Evolutionary conservation across 163 green algal species (phyloP), one percentile per base, ranked within the genome.

Genomic region (Chloromonas sp.): DNA sequence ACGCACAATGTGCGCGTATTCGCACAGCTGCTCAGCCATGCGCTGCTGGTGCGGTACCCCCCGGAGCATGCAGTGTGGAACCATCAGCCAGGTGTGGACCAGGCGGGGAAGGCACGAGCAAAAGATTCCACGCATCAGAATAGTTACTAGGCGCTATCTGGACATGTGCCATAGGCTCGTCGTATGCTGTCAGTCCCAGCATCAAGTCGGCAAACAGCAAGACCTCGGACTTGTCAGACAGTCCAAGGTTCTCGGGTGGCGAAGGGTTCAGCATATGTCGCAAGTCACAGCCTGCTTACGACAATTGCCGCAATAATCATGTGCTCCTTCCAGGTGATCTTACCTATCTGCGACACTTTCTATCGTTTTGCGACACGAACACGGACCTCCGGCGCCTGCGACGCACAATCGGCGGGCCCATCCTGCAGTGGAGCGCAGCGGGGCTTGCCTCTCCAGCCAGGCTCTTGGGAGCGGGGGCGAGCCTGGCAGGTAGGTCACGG

Each of bases 1-100:
- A 87, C 87, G 1, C 90, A 93, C 85, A 84, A 83, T 15, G 81
- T 91, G 58, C 85, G 90, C 78, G 93, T 89, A 0, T 92, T 94
- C 82, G 84, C 91, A 1, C 91, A 94, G 87, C 84, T 94, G 57
- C 74, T 92, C 0, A 85, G 91, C 59, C 89, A 86, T 84, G 82
- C 88, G 58, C 84, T 94, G 76, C 71, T 87, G 70, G 70, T 88
- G 78, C 59, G 87, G 13, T 91, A 89, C 78, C 89, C 90, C 58
- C 87, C 84, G 0, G 79, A 81, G 70, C 0, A 70, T 57, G 62
- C 71, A n/a, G 11, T 85, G 58, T 90, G 87, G 84, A 61, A 1
- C 1, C 84, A 90, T 78, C 71, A 58, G 0, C 59, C 82, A 78
- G 83, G 83, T 87, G 79, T 60, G 82, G 1, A 36, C 36, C 36